Evolutionary conservation across 1,284 basidiomycete genomes (phyloP), one percentile per base, ranked within the genome.

Genomic region (Coniferiporia weirii): DNA sequence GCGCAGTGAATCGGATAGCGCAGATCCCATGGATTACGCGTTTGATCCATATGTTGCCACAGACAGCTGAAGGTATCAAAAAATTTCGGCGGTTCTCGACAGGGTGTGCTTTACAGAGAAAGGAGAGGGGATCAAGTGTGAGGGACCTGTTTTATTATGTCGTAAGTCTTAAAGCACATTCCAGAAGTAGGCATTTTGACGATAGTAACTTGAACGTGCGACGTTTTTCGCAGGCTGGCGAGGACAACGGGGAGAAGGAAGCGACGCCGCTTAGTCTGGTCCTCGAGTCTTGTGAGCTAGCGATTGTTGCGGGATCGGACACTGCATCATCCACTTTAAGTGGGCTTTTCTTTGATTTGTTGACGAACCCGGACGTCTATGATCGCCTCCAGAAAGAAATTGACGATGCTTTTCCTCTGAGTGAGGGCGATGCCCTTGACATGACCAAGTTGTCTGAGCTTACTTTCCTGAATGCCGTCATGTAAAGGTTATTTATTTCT

Each of bases 91-190:
- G 55, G 15, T 55, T 49, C 36, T 20, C 58, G 1, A 50, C 35
- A 8, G 17, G 55, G 35, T 52, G 45, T 15, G 52, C 36, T 3
- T 12, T 20, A 4, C 32, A 34, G 17, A 22, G 59, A 10, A 60
- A 56, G 45, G 27, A 35, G 15, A 40, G 66, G 57, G 73, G 72
- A 13, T 66, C 69, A 5, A 53, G 64, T 9, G 64, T 44, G 40
- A 72, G 70, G 53, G 76, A 76, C 61, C 64, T 76, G 4, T 76
- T 75, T 61, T 68, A 73, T 54, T 67, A 77, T 48, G 53, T 77
- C 61, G 75, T 77, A 55, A 46, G 59, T 43, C n/a, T 27, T 4
- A 2, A 27, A 27, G 27, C 27, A 27, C 5, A 5, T 27, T 3
- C 5, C 5, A 27, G 5, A 27, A 3, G 27, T 27, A 5, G 5